Base-by-base conservation (phyloP, 768 basidiomycete genomes). In the Wakefieldia striispora region DNA sequence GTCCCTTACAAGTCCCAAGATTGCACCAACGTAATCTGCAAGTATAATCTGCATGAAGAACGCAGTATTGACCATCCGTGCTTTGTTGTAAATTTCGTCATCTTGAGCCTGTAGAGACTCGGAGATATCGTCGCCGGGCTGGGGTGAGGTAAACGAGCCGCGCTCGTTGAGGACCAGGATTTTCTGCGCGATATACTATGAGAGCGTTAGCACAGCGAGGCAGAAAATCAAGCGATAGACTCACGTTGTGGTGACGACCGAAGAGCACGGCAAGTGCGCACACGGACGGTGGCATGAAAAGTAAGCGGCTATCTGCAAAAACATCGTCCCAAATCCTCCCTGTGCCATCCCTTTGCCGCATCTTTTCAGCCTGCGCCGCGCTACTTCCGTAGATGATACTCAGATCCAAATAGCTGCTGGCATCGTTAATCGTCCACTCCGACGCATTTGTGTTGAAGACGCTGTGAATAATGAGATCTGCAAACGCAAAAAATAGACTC, bases 401-500 rank as follows among this genome's bases (percentile, higher is more conserved):
- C 36, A 92, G 63, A 61, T 92, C 90, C 14, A 92, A 73, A 67
- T 92, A 92, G 57, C 83, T 84, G 62, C 82, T 84, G 0, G 82
- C 68, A 37, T 79, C 68, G 59, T 92, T 92, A 48, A 80, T 74
- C 1, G 72, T 73, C 63, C 69, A 72, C 61, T 83, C 74, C 3
- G 17, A 39, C 29, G 60, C 68, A 51, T 76, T 66, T 10, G 81
- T 82, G 54, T 84, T 70, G 72, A 92, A 92, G 54, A 85, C 75
- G 47, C 71, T 75, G 66, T 91, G 88, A 56, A 87, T 88, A 50
- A 91, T 72, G 49, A 90, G 68, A 58, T 88, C 77, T 12, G 88
- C 88, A 58, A 91, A 88, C 0, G 88, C 84, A 57, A 90, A 91
- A 69, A 90, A 86, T 17, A 87, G 69, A 51, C 79, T 77, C 13